Evolutionary conservation across 2,329 filamentous ascomycete genomes (phyloP).

Genomic region (Lomentospora prolificans): DNA sequence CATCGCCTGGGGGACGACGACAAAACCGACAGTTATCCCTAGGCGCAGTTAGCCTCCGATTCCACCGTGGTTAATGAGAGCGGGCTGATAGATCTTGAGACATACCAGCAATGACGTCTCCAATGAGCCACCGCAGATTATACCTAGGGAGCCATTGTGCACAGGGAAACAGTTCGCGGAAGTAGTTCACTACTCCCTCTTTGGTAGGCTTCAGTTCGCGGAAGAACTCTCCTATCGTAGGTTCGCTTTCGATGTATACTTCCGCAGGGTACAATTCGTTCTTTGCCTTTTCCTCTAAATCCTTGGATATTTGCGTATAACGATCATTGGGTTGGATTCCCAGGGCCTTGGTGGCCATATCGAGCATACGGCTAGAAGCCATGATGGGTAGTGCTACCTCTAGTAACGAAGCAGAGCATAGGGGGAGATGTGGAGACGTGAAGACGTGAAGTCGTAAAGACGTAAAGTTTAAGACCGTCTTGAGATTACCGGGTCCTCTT

Average conservation of each 20-base stretch:
- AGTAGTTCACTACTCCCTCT: constrained; percentile 37
- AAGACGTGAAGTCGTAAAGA: neutral
- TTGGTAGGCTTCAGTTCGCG: constrained; percentile 40
- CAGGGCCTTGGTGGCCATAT: constrained; percentile 18
- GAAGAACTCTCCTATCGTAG: constrained; percentile 54
- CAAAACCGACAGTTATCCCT: constrained; percentile 46
- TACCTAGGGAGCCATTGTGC: constrained; percentile 60
- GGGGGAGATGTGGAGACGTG: neutral
- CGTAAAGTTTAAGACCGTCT: too few species aligned
- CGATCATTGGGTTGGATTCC: constrained; percentile 21
- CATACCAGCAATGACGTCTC: constrained; percentile 62
- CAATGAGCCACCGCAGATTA: constrained; percentile 61
- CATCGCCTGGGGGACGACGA: constrained; percentile 73
- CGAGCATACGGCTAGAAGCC: neutral
- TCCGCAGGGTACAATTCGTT: constrained; percentile 17
- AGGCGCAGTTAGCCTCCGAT: constrained; percentile 11
- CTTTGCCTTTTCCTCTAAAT: constrained; percentile 18
- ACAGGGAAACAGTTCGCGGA: constrained; percentile 51
- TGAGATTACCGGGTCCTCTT: too few species aligned
- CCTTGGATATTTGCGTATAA: constrained; percentile 22
- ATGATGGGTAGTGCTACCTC: neutral
- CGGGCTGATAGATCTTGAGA: neutral
- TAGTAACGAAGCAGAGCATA: neutral
- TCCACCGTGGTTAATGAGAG: neutral
- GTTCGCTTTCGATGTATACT: constrained; percentile 53